phyloP scores from a whole-genome alignment of 1,139 yeast genomes.

The Debaryomyces nepalensis region DNA sequence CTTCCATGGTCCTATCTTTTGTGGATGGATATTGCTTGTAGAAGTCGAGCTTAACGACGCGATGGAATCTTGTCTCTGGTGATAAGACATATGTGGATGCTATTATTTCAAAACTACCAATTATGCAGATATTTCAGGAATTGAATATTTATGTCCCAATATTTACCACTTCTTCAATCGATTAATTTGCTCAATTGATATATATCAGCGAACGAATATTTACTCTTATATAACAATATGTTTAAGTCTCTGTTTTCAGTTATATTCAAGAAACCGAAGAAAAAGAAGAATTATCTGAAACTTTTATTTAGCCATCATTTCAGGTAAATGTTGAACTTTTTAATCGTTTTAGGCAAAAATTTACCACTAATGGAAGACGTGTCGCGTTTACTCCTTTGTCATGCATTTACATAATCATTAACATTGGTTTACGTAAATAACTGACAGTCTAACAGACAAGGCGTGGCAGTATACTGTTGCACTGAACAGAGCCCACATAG shows the following conservation, averaged over 20 bases:
- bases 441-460: slow-evolving; percentile 3
- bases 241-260: slow-evolving; percentile 2
- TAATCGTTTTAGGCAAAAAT: slow-evolving; percentile 11
- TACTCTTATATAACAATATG: neutral
- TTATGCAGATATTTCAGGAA: slow-evolving; percentile 2
- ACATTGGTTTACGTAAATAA: slow-evolving; percentile 5
- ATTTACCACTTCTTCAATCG: slow-evolving; percentile 4
- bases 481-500: neutral
- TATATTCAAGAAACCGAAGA: slow-evolving; percentile 2
- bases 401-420: slow-evolving; percentile 4
- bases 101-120: slow-evolving; percentile 2
- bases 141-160: slow-evolving; percentile 4
- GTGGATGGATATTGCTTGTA: slow-evolving; percentile 44
- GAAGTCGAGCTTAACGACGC: slow-evolving; percentile 38
- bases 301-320: neutral
- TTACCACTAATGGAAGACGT: slow-evolving; percentile 9
- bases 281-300: slow-evolving; percentile 6
- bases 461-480: neutral
- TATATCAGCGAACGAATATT: slow-evolving; percentile 8
- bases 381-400: slow-evolving; percentile 14
- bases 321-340: slow-evolving; percentile 5
- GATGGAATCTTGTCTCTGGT: slow-evolving; percentile 47
- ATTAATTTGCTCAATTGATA: slow-evolving; percentile 9
- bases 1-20: slow-evolving; percentile 76
- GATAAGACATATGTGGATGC: slow-evolving; percentile 32